These are phyloP conservation scores for Dioszegia crocea DNA, from an alignment of 768 basidiomycete genomes.

Conservation along the genomic window DNA sequence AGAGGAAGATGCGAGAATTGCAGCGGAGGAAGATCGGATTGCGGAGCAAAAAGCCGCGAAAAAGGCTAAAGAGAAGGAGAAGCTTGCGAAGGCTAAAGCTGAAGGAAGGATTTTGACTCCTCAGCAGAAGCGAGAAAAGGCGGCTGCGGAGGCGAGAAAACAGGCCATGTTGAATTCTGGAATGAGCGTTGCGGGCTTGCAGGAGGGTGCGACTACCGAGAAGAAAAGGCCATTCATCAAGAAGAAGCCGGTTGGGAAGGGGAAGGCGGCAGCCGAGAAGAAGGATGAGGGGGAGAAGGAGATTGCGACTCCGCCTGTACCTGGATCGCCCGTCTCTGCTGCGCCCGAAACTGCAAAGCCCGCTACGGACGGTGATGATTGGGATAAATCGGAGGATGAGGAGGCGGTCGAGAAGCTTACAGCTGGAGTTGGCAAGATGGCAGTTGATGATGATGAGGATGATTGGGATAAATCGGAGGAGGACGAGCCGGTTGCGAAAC, in stretches of 20 bases:
- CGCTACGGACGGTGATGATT: slow-evolving; percentile 53
- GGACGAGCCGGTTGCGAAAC: slow-evolving; percentile 38
- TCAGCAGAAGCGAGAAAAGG: slow-evolving; percentile 91
- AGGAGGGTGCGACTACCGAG: slow-evolving; percentile 51
- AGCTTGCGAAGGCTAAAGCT: slow-evolving; percentile 66
- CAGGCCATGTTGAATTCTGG: slow-evolving; percentile 78
- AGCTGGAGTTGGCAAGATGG: slow-evolving; percentile 42
- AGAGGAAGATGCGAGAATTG: slow-evolving; percentile 71
- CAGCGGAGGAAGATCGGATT: slow-evolving; percentile 69
- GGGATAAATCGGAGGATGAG: slow-evolving; percentile 50
- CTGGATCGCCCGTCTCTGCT: background rate
- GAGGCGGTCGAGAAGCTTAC: slow-evolving; percentile 47
- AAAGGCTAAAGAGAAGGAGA: slow-evolving; percentile 64
- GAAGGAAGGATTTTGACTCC: slow-evolving; percentile 94
- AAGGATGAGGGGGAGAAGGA: slow-evolving; percentile 19
- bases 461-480: slow-evolving; percentile 49
- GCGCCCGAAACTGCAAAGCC: slow-evolving; percentile 25
- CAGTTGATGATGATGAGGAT: slow-evolving; percentile 45
- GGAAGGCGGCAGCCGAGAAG: slow-evolving; percentile 48
- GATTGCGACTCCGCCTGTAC: slow-evolving; percentile 3
- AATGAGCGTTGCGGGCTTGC: slow-evolving; percentile 85
- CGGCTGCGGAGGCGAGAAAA: slow-evolving; percentile 79
- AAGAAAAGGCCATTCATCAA: slow-evolving; percentile 78
- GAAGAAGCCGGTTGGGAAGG: slow-evolving; percentile 61
- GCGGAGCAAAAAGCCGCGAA: slow-evolving; percentile 69